Evolutionary conservation across 805 yeast genomes (phyloP).

Genomic region (Yamadazyma paraphyllophila): DNA sequence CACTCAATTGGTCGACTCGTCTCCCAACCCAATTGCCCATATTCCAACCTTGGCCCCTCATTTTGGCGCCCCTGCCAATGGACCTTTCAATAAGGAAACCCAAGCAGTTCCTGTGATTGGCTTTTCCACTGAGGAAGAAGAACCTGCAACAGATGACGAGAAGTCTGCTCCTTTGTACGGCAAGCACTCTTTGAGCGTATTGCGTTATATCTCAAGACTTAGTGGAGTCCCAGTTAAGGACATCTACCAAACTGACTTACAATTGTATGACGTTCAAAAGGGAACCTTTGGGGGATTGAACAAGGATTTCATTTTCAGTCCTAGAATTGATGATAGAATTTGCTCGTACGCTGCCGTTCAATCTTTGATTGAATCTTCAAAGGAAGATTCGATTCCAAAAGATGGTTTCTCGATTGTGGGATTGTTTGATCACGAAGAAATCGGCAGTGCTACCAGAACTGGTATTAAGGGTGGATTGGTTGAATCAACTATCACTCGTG

Average conservation of each 20-base stretch:
- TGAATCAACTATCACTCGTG: slow-evolving; percentile 62
- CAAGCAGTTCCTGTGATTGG: slow-evolving; percentile 41
- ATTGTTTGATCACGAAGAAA: slow-evolving; percentile 77
- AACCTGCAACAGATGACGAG: slow-evolving; percentile 58
- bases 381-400: slow-evolving; percentile 19
- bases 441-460: slow-evolving; percentile 76
- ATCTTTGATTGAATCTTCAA: slow-evolving; percentile 48
- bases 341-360: slow-evolving; percentile 72
- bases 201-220: slow-evolving; percentile 65
- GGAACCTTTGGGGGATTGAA: slow-evolving; percentile 77
- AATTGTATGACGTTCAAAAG: slow-evolving; percentile 77
- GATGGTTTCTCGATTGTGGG: slow-evolving; percentile 58
- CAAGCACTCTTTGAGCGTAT: slow-evolving; percentile 62
- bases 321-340: slow-evolving; percentile 82
- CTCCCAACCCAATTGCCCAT: slow-evolving; percentile 35
- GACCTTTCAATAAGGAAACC: slow-evolving; percentile 35
- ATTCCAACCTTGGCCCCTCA: slow-evolving; percentile 43
- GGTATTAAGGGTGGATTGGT: slow-evolving; percentile 80
- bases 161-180: slow-evolving; percentile 63
- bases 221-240: slow-evolving; percentile 60
- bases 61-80: slow-evolving; percentile 26
- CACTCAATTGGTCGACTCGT: slow-evolving; percentile 29
- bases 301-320: slow-evolving; percentile 67
- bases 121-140: slow-evolving; percentile 29
- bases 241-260: slow-evolving; percentile 69